Percentiles rank a stretch among this genome's conserved stretches.
Conservation (phyloP, 352 stramenopile genomes). For the Paralagenidium karlingii region DNA sequence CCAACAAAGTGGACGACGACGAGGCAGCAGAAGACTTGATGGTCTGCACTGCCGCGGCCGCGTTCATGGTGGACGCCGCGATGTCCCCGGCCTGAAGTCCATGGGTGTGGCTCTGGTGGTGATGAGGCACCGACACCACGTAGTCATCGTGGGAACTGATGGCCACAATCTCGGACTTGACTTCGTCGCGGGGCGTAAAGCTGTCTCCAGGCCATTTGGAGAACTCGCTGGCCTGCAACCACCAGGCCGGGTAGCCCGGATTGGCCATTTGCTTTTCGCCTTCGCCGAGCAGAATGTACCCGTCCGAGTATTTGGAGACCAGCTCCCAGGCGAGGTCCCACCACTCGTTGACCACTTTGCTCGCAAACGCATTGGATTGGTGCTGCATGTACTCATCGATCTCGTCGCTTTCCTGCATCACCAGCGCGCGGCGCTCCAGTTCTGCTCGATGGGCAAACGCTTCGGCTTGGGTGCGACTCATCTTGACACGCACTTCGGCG, state of each 20-base stretch:
- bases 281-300: constrained; percentile 59
- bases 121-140: too few relatives aligned
- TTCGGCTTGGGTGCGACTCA: constrained; percentile 1
- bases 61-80: too few relatives aligned
- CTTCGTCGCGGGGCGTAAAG: constrained; percentile 33
- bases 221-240: constrained; percentile 42
- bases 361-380: constrained; percentile 37
- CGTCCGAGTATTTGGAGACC: constrained; percentile 58
- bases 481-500: constrained; percentile 3
- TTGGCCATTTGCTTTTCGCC: constrained; percentile 18
- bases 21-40: too few relatives aligned
- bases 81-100: too few relatives aligned
- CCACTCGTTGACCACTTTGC: constrained; percentile 35
- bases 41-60: too few relatives aligned
- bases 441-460: constrained; percentile 5
- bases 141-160: too few relatives aligned
- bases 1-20: too few relatives aligned
- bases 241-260: constrained; percentile 52
- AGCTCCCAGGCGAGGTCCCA: constrained; percentile 51
- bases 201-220: constrained; percentile 51
- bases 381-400: constrained; percentile 16
- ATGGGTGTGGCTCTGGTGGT: too few relatives aligned
- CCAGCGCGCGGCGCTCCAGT: constrained; percentile 5
- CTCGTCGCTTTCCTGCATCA: background rate
- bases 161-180: too few relatives aligned